Conservation (phyloP, 192 early-diverging fungal species). For the Phycomyces nitens region DNA sequence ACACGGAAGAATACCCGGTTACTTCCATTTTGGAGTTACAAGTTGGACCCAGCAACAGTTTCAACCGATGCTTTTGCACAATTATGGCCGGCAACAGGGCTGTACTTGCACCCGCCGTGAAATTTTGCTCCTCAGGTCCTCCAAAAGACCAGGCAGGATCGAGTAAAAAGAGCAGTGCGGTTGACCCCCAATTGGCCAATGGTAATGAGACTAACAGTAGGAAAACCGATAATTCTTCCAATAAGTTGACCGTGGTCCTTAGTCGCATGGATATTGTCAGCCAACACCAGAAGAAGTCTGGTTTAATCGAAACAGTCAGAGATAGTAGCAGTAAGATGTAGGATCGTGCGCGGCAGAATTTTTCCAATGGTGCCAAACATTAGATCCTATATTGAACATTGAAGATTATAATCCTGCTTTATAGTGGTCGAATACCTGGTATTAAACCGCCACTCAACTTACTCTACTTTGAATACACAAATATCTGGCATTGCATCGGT, state of each 20-base stretch:
- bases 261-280: conserved; percentile 10
- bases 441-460: not conserved
- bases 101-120: conserved; percentile 22
- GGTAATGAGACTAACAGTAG: not conserved
- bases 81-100: conserved; percentile 9
- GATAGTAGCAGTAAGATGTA: not conserved
- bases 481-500: not conserved
- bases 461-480: not conserved
- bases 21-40: not conserved
- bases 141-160: conserved; percentile 3
- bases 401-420: too few relatives aligned
- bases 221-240: not conserved
- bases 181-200: conserved; percentile 17
- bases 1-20: not conserved
- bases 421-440: not conserved
- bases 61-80: conserved; percentile 21
- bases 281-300: too few relatives aligned
- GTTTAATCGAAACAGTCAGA: too few relatives aligned
- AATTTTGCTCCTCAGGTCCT: conserved; percentile 12
- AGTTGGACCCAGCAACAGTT: conserved; percentile 3
- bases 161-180: conserved; percentile 3
- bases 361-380: not conserved
- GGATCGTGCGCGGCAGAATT: not conserved
- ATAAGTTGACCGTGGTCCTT: not conserved
- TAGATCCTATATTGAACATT: not conserved